phyloP scores from a whole-genome alignment of 2,329 filamentous ascomycete genomes.

The Phoma herbarum region DNA sequence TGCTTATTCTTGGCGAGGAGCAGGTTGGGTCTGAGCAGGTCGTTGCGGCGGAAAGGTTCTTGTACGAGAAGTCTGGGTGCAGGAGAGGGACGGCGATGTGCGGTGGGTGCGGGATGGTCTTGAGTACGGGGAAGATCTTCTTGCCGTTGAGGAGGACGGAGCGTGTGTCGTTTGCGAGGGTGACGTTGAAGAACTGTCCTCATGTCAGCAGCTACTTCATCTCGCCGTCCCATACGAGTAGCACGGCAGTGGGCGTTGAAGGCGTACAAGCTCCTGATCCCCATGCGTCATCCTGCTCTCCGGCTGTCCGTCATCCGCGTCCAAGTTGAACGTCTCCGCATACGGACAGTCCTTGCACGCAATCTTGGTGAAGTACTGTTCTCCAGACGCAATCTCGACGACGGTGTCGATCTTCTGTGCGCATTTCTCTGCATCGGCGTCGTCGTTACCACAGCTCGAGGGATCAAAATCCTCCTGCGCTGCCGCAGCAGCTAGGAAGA shows the following conservation, averaged over 20 bases:
- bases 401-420: constrained; percentile 35
- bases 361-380: constrained; percentile 44
- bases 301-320: constrained; percentile 4
- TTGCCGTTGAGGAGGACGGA: constrained; percentile 39
- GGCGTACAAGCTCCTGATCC: constrained; percentile 40
- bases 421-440: constrained; percentile 27
- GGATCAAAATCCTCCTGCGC: constrained; percentile 22
- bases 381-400: constrained; percentile 33
- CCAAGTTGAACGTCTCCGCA: constrained; percentile 13
- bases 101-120: constrained; percentile 36
- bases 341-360: constrained; percentile 43
- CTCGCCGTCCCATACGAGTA: neutral
- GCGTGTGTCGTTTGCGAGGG: constrained; percentile 40
- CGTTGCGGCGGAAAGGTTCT: constrained; percentile 37
- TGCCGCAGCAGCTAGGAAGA: constrained; percentile 17
- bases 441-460: constrained; percentile 28
- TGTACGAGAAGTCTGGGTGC: constrained; percentile 33
- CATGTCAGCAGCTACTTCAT: neutral
- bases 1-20: constrained; percentile 4
- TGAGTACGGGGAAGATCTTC: constrained; percentile 38
- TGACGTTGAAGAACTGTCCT: constrained; percentile 43
- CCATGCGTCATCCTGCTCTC: constrained; percentile 21
- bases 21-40: constrained; percentile 33
- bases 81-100: constrained; percentile 31
- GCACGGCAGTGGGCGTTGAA: neutral